Percentiles rank a stretch among this genome's conserved stretches.
phyloP scores from a whole-genome alignment of 2,329 filamentous ascomycete genomes.

The Coniochaeta ligniaria region DNA sequence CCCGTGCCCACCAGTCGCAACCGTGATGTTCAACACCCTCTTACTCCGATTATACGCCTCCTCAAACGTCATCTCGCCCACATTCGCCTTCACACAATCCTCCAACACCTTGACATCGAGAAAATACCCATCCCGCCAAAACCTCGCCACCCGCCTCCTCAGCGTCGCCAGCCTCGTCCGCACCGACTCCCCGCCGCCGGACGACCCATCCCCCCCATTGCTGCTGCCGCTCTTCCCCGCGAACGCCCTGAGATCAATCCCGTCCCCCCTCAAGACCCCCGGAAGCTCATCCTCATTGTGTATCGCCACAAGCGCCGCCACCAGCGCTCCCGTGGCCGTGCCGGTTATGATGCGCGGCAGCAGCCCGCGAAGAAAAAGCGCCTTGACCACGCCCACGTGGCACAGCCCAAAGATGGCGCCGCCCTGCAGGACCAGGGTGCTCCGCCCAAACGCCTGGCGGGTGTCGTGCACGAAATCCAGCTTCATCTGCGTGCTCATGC shows the following conservation, averaged over 20 bases:
- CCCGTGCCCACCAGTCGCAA: conserved; percentile 66
- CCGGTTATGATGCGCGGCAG: conserved; percentile 87
- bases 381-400: conserved; percentile 85
- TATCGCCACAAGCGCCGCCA: conserved; percentile 80
- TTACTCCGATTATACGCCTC: conserved; percentile 85
- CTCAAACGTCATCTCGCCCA: conserved; percentile 86
- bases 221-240: conserved; percentile 33
- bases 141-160: conserved; percentile 58
- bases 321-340: conserved; percentile 82
- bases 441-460: conserved; percentile 80
- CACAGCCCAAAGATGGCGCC: conserved; percentile 88
- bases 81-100: conserved; percentile 74
- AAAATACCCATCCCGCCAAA: conserved; percentile 72
- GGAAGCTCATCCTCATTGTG: conserved; percentile 82
- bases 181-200: conserved; percentile 27
- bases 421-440: conserved; percentile 78
- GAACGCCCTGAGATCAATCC: conserved; percentile 79
- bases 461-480: conserved; percentile 82
- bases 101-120: conserved; percentile 77
- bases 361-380: conserved; percentile 70
- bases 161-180: conserved; percentile 50
- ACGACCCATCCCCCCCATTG: conserved; percentile 13
- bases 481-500: conserved; percentile 40
- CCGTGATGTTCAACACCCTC: conserved; percentile 83
- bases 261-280: conserved; percentile 66